Base-by-base conservation (phyloP, 129 eudicot species). In the Rutidosis leptorrhynchoides region DNA sequence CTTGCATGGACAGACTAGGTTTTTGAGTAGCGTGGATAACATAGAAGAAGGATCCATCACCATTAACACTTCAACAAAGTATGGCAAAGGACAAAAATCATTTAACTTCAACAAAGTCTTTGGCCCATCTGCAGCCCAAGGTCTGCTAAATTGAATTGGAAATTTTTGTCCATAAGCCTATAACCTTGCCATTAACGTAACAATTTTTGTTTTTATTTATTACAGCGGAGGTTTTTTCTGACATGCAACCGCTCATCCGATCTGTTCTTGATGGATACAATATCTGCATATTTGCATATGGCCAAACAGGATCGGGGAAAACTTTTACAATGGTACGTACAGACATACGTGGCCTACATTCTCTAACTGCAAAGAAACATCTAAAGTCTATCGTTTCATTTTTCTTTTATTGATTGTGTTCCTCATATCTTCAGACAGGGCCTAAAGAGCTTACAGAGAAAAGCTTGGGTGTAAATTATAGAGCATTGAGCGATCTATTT, bases 291-390 rank as follows among this genome's bases (percentile, higher is more conserved):
- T 94, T 94, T 78, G 99, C 99, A 48, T 94, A 89, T 62, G 99
- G 99, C 48, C 99, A 94, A 80, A 94, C 97, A 27, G 99, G 99
- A 66, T 94, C 99, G 0, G 99, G 99, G 35, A 94, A 94, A 80
- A 94, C 99, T 20, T 87, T 61, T 71, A 94, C 99, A 12, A 94
- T 94, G 99, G 99, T 94, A 78, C n/a, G n/a, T n/a, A n/a, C n/a
- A n/a, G n/a, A n/a, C n/a, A n/a, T n/a, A n/a, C n/a, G n/a, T n/a
- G n/a, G n/a, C n/a, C n/a, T n/a, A 79, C 77, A 71, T 69, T 22
- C 43, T 15, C 49, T 53, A 67, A 57, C 67, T 16, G 17, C 25
- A 49, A 19, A 40, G 10, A 22, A 15, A 29, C 26, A 3, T 65
- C 57, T 6, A 43, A 43, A 27, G n/a, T n/a, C n/a, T n/a, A 60